Conservation (phyloP, 495 filamentous ascomycete genomes). For the Endocarpon pusillum region DNA sequence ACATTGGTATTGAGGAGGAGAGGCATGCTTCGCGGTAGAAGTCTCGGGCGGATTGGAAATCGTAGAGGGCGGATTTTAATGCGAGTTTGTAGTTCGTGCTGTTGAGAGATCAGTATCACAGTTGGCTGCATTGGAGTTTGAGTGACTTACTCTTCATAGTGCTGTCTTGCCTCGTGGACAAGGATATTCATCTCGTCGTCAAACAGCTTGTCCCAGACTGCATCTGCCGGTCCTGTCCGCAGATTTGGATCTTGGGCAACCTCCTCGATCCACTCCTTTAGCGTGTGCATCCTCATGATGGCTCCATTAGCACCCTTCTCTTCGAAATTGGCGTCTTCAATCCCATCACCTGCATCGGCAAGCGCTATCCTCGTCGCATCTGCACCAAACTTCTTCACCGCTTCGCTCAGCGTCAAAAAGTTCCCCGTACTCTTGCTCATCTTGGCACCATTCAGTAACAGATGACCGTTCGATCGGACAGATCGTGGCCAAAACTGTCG, state of each 20-base stretch:
- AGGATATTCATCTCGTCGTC: conserved; percentile 86
- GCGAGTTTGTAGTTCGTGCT: conserved; percentile 78
- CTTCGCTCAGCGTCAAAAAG: conserved; percentile 80
- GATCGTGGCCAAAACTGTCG: conserved; percentile 71
- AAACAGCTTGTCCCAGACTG: conserved; percentile 78
- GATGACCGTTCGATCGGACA: conserved; percentile 77
- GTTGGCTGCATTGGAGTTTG: conserved; percentile 58
- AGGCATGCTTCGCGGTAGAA: conserved; percentile 70
- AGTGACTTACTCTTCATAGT: conserved; percentile 49
- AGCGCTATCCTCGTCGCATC: conserved; percentile 84
- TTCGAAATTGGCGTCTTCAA: conserved; percentile 94
- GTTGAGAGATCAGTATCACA: conserved; percentile 31
- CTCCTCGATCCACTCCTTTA: conserved; percentile 89
- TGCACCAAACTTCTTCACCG: conserved; percentile 81
- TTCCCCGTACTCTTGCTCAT: conserved; percentile 94
- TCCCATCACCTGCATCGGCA: conserved; percentile 85
- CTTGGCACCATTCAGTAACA: conserved; percentile 89
- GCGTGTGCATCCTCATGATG: conserved; percentile 68
- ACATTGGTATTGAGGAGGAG: conserved; percentile 63
- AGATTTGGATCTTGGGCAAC: conserved; percentile 52
- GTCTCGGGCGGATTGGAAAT: conserved; percentile 73
- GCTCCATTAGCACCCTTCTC: conserved; percentile 83
- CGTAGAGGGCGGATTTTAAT: conserved; percentile 77
- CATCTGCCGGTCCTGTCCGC: conserved; percentile 53
- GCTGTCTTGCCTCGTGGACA: conserved; percentile 50